These are phyloP conservation scores for Incumbomyces delicatus DNA, from an alignment of 2,329 filamentous ascomycete species.

Conservation along the genomic window DNA sequence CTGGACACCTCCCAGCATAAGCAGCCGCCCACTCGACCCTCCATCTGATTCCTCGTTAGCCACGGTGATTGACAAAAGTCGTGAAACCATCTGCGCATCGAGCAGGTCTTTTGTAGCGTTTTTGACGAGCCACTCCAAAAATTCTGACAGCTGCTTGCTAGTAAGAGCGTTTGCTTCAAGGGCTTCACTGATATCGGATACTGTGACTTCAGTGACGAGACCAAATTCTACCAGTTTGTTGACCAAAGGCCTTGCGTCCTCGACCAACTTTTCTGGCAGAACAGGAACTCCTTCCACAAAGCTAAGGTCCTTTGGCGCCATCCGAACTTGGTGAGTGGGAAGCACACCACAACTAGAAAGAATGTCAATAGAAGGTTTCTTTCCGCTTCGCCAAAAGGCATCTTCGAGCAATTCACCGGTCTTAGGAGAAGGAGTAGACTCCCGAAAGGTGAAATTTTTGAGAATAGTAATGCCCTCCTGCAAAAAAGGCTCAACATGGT, in stretches of 20 bases:
- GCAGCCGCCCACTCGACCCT: conserved; percentile 56
- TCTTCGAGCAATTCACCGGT: conserved; percentile 85
- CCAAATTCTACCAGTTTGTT: conserved; percentile 73
- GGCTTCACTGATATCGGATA: conserved; percentile 74
- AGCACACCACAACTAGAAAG: conserved; percentile 81
- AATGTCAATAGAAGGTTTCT: conserved; percentile 71
- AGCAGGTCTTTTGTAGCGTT: conserved; percentile 65
- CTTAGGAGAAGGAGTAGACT: conserved; percentile 78
- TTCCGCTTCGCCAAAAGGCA: conserved; percentile 89
- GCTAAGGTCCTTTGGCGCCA: conserved; percentile 58
- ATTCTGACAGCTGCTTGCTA: conserved; percentile 67
- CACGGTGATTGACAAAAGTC: conserved; percentile 63
- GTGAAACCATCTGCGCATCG: conserved; percentile 55
- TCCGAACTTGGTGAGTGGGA: conserved; percentile 70
- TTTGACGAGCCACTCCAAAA: conserved; percentile 72
- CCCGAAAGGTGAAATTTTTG: conserved; percentile 76
- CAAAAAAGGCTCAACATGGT: conserved; percentile 57
- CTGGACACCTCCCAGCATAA: conserved; percentile 65
- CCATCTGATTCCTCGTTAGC: conserved; percentile 48
- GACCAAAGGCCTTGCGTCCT: conserved; percentile 61
- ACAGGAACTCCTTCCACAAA: conserved; percentile 88
- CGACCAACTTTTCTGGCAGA: conserved; percentile 64
- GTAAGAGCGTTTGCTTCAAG: conserved; percentile 72
- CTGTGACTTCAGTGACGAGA: conserved; percentile 76
- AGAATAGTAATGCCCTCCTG: conserved; percentile 73